Evolutionary conservation across 202 grass and related monocot species (phyloP).

Genomic region (Hordeum pubiflorum): DNA sequence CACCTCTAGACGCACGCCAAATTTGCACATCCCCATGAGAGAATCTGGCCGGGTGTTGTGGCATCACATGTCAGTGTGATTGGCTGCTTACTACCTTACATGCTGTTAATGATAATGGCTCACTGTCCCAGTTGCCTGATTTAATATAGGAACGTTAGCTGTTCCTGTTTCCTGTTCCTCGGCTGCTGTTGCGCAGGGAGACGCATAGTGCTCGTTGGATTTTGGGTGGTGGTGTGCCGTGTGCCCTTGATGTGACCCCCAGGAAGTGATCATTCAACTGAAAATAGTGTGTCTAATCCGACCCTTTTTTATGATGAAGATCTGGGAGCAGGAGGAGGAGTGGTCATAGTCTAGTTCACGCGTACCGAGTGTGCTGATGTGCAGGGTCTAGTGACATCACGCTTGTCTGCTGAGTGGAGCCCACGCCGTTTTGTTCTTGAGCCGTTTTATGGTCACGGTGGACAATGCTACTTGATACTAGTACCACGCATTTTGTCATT

Average conservation of each 20-base stretch:
- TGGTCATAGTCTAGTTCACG: constrained; percentile 35
- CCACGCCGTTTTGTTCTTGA: constrained; percentile 6
- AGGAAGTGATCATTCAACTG: constrained; percentile 10
- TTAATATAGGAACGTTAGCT: constrained; percentile 33
- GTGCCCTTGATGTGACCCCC: neutral
- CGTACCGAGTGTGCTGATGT: constrained; percentile 28
- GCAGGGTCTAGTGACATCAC: constrained; percentile 39
- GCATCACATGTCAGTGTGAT: constrained; percentile 31
- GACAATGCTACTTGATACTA: too few relatives aligned
- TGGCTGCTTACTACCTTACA: constrained; percentile 41
- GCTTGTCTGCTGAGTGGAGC: constrained; percentile 16
- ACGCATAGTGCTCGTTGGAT: neutral
- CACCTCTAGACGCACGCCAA: constrained; percentile 8
- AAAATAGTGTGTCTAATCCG: neutral
- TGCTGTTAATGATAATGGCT: constrained; percentile 14
- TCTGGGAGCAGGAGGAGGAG: constrained; percentile 15
- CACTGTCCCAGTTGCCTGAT: constrained; percentile 24
- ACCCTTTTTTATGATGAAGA: neutral
- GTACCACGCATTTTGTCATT: too few relatives aligned
- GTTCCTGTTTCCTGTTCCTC: constrained; percentile 3
- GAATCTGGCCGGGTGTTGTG: constrained; percentile 15
- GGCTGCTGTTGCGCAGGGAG: neutral
- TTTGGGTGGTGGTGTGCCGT: neutral
- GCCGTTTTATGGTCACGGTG: neutral
- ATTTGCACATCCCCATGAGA: constrained; percentile 45